phyloP scores from a whole-genome alignment of 108 stramenopile species.

The Schizochytrium sp. region DNA sequence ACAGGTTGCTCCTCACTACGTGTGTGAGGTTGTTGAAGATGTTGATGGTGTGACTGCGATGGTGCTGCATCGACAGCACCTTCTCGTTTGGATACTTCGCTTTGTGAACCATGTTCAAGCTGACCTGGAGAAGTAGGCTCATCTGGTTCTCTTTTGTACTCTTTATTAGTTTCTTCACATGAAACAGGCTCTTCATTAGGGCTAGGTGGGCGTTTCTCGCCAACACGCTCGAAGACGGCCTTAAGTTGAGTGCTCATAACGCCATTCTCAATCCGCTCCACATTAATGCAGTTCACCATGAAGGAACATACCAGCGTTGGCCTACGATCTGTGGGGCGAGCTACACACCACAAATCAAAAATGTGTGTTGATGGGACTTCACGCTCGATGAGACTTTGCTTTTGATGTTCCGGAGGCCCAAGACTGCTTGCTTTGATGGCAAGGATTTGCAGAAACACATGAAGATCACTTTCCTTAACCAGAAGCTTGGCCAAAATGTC shows the following conservation, averaged over 20 bases:
- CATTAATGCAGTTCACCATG: constrained; percentile 34
- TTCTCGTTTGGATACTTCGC: too few species aligned
- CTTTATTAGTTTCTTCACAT: constrained; percentile 25
- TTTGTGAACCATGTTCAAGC: too few species aligned
- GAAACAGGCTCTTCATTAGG: not conserved
- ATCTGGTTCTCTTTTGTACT: not conserved
- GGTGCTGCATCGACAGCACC: too few species aligned
- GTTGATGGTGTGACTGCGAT: too few species aligned
- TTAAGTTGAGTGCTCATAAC: constrained; percentile 26
- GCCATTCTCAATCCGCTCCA: not conserved
- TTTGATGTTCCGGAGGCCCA: constrained; percentile 16
- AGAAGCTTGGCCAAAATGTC: constrained; percentile 47
- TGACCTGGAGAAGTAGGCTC: too few species aligned
- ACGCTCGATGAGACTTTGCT: not conserved
- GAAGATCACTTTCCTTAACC: constrained; percentile 35
- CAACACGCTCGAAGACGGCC: not conserved
- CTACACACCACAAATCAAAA: constrained; percentile 23
- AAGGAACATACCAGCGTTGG: not conserved
- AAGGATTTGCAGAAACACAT: constrained; percentile 34
- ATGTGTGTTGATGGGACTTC: constrained; percentile 38
- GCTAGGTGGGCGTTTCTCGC: not conserved
- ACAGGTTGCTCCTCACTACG: too few species aligned
- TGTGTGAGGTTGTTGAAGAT: too few species aligned
- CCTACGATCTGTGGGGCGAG: not conserved
- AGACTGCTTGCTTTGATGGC: constrained; percentile 40